Percentiles rank a stretch among this genome's conserved stretches.
phyloP scores from a whole-genome alignment of 148 eudicot genomes.

The Silene conica region DNA sequence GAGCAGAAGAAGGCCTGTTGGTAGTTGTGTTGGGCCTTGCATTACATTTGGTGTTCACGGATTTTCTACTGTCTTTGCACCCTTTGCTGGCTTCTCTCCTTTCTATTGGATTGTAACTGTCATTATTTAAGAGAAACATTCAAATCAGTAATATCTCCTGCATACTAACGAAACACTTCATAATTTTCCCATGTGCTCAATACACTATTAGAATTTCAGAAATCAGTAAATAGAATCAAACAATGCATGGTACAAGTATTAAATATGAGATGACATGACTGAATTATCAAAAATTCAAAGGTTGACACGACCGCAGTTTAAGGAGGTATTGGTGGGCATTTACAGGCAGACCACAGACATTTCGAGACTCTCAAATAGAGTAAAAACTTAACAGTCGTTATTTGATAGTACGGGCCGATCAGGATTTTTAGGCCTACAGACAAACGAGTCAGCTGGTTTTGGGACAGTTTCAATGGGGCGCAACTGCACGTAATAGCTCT shows the following conservation, averaged over 20 bases:
- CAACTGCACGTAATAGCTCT: too few relatives aligned
- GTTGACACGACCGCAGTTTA: too few relatives aligned
- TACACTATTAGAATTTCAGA: not conserved
- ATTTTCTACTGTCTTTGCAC: conserved; percentile 63
- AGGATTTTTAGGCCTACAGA: too few relatives aligned
- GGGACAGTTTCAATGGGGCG: too few relatives aligned
- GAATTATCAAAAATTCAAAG: not conserved
- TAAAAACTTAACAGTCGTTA: too few relatives aligned
- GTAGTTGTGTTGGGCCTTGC: conserved; percentile 38
- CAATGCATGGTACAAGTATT: not conserved
- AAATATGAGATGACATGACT: too few relatives aligned
- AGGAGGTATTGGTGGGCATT: not conserved
- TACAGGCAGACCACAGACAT: too few relatives aligned
- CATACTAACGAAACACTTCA: too few relatives aligned
- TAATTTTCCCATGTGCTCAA: too few relatives aligned
- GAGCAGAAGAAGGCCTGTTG: conserved; percentile 43
- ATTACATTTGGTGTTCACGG: conserved; percentile 45
- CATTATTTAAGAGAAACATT: not conserved
- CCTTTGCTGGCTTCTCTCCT: conserved; percentile 86
- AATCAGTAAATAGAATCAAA: not conserved
- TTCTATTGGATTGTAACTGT: conserved; percentile 80
- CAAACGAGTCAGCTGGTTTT: too few relatives aligned
- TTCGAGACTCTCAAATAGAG: too few relatives aligned
- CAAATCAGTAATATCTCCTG: not conserved
- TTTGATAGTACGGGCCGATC: too few relatives aligned